These are phyloP conservation scores for Nakazawaea anatomiae DNA, from an alignment of 805 yeast species.

Conservation along the genomic window DNA sequence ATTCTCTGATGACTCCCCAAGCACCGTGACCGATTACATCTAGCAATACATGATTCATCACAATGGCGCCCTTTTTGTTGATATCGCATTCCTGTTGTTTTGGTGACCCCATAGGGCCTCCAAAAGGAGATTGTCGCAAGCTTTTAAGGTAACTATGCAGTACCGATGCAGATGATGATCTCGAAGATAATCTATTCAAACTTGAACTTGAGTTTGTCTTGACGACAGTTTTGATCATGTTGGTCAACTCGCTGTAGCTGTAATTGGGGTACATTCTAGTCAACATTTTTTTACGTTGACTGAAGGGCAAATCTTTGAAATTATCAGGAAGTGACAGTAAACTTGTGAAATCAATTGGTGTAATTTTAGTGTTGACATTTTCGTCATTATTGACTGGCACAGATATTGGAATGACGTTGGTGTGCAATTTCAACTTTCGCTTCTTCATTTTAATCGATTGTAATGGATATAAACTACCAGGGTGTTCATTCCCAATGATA, in stretches of 20 bases:
- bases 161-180: slow-evolving; percentile 10
- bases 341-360: slow-evolving; percentile 3
- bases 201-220: not conserved
- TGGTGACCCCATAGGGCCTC: not conserved
- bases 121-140: slow-evolving; percentile 13
- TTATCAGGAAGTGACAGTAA: slow-evolving; percentile 36
- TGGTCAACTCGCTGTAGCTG: slow-evolving; percentile 26
- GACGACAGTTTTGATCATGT: slow-evolving; percentile 14
- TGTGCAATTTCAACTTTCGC: slow-evolving; percentile 4
- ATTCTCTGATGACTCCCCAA: slow-evolving; percentile 81
- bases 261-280: slow-evolving; percentile 29
- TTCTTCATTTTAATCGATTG: not conserved
- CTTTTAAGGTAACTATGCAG: slow-evolving; percentile 24
- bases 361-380: not conserved
- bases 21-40: slow-evolving; percentile 83
- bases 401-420: slow-evolving; percentile 5
- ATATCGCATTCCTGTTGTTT: slow-evolving; percentile 26
- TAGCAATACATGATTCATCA: slow-evolving; percentile 58
- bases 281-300: slow-evolving; percentile 46
- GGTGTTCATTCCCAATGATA: not conserved
- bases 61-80: slow-evolving; percentile 65
- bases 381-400: not conserved
- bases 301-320: slow-evolving; percentile 52
- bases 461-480: not conserved
- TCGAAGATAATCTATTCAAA: not conserved